Percentiles rank a stretch among this genome's conserved stretches.
These are phyloP conservation scores for Ceratobasidium sp. DNA, from an alignment of 1,284 basidiomycete species.

Conservation along the genomic window DNA sequence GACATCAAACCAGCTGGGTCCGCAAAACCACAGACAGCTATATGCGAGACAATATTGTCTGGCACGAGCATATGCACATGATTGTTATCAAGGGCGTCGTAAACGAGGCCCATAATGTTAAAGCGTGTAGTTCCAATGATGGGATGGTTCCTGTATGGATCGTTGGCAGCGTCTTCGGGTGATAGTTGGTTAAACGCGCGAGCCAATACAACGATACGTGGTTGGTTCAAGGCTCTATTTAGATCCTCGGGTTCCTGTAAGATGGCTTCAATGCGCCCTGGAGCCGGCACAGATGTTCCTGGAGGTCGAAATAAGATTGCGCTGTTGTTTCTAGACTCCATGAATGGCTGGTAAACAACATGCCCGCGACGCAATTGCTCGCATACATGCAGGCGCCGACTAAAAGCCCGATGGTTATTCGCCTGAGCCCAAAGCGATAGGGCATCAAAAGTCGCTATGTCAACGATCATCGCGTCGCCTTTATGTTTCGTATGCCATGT, in stretches of 20 bases:
- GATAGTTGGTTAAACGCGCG: neutral
- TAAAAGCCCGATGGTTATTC: neutral
- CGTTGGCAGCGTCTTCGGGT: neutral
- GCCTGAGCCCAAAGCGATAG: neutral
- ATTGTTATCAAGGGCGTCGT: neutral
- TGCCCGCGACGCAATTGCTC: neutral
- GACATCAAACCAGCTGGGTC: neutral
- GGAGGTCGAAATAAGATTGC: neutral
- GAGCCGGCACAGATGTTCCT: neutral
- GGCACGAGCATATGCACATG: neutral
- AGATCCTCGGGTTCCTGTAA: neutral
- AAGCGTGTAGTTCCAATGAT: neutral
- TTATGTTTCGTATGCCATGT: constrained; percentile 9
- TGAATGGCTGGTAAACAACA: neutral
- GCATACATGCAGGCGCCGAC: neutral
- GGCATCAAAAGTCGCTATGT: neutral
- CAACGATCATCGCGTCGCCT: neutral
- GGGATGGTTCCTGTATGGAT: neutral
- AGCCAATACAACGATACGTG: neutral
- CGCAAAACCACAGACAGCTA: neutral
- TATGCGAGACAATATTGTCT: neutral
- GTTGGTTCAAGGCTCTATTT: neutral
- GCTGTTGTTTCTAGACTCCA: neutral
- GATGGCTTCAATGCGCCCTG: neutral
- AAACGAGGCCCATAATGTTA: neutral